Conservation (phyloP, 257 asterid genomes). For the Galeopsis tetrahit region DNA sequence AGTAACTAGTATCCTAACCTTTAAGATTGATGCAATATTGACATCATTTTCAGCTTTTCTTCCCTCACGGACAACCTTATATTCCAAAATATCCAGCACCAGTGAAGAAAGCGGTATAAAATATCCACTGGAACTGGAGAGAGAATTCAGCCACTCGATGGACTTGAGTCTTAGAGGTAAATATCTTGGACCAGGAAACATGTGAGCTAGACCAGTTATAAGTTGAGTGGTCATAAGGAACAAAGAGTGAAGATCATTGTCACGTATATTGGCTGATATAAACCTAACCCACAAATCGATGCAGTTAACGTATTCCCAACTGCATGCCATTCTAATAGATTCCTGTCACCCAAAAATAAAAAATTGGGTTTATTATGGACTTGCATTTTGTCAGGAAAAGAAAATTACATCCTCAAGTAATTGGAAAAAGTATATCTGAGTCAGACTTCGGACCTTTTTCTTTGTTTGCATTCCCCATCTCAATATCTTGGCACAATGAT, state of each 20-base stretch:
- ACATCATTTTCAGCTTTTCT: constrained; percentile 49
- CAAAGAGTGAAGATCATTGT: constrained; percentile 67
- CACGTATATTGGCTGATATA: constrained; percentile 60
- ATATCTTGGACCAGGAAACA: constrained; percentile 89
- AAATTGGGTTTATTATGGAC: not conserved
- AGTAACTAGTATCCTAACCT: constrained; percentile 55
- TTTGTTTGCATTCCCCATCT: constrained; percentile 66
- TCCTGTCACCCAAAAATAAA: constrained; percentile 56
- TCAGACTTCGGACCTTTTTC: constrained; percentile 63
- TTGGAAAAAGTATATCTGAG: not conserved
- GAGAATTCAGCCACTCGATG: constrained; percentile 80
- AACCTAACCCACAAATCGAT: constrained; percentile 87
- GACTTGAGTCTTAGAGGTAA: constrained; percentile 90
- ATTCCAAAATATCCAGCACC: constrained; percentile 79
- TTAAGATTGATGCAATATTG: constrained; percentile 58
- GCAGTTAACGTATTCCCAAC: constrained; percentile 88
- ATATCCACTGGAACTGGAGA: constrained; percentile 69
- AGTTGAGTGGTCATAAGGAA: constrained; percentile 63
- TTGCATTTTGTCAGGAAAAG: not conserved
- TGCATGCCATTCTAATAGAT: constrained; percentile 72
- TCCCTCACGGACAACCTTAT: constrained; percentile 70
- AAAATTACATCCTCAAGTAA: not conserved
- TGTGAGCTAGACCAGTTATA: constrained; percentile 69
- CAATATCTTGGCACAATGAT: constrained; percentile 70
- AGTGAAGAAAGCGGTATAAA: constrained; percentile 80